A percentile compares a stretch with the other conserved stretches of the same genome.
These are phyloP conservation scores for Aspergillus sp. DNA, from an alignment of 2,329 filamentous ascomycete genomes.

Conservation along the genomic window DNA sequence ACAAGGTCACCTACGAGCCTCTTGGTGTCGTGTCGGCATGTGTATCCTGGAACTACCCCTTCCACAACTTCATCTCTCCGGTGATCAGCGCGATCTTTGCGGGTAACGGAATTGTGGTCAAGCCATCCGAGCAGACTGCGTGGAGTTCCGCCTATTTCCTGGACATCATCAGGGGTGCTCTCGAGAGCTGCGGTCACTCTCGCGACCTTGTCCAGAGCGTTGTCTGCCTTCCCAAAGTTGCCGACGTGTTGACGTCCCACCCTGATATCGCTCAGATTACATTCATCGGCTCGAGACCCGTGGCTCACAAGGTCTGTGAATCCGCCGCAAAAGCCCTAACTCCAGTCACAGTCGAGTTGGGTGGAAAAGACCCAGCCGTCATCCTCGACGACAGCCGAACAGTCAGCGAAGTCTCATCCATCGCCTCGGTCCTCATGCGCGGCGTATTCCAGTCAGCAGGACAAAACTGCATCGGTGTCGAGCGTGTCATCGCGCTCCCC, in stretches of 20 bases:
- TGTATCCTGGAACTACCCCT: conserved; percentile 96
- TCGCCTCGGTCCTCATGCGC: conserved; percentile 82
- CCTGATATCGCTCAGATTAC: conserved; percentile 84
- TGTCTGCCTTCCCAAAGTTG: conserved; percentile 84
- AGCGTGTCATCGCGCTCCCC: conserved; percentile 83
- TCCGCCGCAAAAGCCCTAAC: conserved; percentile 86
- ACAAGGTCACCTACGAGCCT: conserved; percentile 87
- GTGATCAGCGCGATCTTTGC: conserved; percentile 89
- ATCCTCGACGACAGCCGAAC: conserved; percentile 77
- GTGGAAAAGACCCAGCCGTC: conserved; percentile 92
- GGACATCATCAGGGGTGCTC: conserved; percentile 75
- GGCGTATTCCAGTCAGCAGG: conserved; percentile 94
- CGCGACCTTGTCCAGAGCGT: conserved; percentile 81
- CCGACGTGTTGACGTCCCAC: conserved; percentile 82
- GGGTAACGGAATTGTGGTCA: conserved; percentile 90
- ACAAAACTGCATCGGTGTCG: conserved; percentile 97
- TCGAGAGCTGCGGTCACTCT: conserved; percentile 81
- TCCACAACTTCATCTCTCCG: conserved; percentile 92
- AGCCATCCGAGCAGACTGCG: conserved; percentile 92
- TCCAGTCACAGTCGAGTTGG: conserved; percentile 86
- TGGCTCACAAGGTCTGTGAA: conserved; percentile 85
- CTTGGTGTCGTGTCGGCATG: conserved; percentile 89
- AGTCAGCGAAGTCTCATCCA: conserved; percentile 63
- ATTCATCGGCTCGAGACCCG: conserved; percentile 88
- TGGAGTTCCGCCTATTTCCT: conserved; percentile 89